Evolutionary conservation across 2,329 filamentous ascomycete species (phyloP), one percentile per base, ranked within the genome.

Genomic region (Claviceps citrina): DNA sequence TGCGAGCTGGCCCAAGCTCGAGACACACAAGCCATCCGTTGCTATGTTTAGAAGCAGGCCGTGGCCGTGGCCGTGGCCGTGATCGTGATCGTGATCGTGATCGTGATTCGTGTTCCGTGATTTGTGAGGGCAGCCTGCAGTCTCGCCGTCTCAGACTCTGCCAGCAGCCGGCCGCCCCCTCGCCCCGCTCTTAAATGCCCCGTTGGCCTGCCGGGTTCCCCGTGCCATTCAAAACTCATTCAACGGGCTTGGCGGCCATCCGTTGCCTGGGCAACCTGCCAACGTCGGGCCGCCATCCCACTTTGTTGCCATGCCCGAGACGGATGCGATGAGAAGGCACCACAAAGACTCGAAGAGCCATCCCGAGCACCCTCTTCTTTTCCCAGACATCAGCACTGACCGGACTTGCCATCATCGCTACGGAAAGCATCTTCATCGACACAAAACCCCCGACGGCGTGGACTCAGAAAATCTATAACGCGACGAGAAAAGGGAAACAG

Each of bases 241-340:
- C 12, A 13, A n/a, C 9, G 19, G 31, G 31, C 31, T n/a, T n/a
- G 31, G 31, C 19, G 19, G 31, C 16, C 13, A n/a, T n/a, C 8
- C 38, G 58, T 61, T 60, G 58, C 57, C 51, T 37, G 32, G 57
- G 49, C 58, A 60, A 61, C 58, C 45, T 46, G 46, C 19, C 32
- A 34, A 39, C 37, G 31, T 35, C 19, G 45, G 40, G 44, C 46
- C 43, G 38, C 36, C 44, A 32, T 25, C 36, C 25, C 37, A 37
- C 44, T 42, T 38, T 43, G 31, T 45, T 47, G 45, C 39, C 42
- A 35, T 31, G 43, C 33, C 34, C 25, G 35, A 39, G 22, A 33
- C 31, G 22, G 31, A 32, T 22, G 15, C 19, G 15, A 35, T 8
- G 31, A 19, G 30, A 24, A 38, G 36, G 39, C 27, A 35, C 41